phyloP scores from a whole-genome alignment of 1,284 basidiomycete species.

The Ceratorhiza oryzae-sativae region DNA sequence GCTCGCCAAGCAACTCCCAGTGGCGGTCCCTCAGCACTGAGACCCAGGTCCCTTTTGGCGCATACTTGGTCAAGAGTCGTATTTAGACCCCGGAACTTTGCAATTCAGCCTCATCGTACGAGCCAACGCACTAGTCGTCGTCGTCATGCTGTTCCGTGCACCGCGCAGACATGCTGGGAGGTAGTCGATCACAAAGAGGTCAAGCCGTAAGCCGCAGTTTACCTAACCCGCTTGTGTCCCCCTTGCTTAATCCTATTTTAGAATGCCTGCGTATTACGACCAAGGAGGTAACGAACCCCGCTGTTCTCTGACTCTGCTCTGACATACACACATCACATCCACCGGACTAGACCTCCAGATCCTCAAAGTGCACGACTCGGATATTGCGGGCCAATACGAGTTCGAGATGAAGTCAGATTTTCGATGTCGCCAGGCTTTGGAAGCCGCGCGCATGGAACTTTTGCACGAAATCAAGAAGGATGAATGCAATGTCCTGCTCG shows the following conservation, averaged over 20 bases:
- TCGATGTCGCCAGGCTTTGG: slow-evolving; percentile 34
- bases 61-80: slow-evolving; percentile 5
- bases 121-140: not conserved
- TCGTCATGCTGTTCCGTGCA: slow-evolving; percentile 30
- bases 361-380: slow-evolving; percentile 37
- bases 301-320: not conserved
- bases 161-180: slow-evolving; percentile 29
- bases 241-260: not conserved
- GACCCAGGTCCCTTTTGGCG: not conserved
- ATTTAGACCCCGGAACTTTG: slow-evolving; percentile 16
- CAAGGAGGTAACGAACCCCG: slow-evolving; percentile 16
- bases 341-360: slow-evolving; percentile 29
- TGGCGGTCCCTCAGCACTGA: slow-evolving; percentile 7
- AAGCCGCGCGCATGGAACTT: slow-evolving; percentile 32
- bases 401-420: slow-evolving; percentile 36
- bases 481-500: slow-evolving; percentile 34
- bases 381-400: slow-evolving; percentile 37
- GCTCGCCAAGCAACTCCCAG: slow-evolving; percentile 35
- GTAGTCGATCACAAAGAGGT: slow-evolving; percentile 39
- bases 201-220: slow-evolving; percentile 15
- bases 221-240: not conserved
- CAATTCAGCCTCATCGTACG: slow-evolving; percentile 9
- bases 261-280: slow-evolving; percentile 35
- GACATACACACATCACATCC: not conserved
- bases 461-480: slow-evolving; percentile 38